Conservation (phyloP, 805 yeast species). For the Naumovozyma baii region DNA sequence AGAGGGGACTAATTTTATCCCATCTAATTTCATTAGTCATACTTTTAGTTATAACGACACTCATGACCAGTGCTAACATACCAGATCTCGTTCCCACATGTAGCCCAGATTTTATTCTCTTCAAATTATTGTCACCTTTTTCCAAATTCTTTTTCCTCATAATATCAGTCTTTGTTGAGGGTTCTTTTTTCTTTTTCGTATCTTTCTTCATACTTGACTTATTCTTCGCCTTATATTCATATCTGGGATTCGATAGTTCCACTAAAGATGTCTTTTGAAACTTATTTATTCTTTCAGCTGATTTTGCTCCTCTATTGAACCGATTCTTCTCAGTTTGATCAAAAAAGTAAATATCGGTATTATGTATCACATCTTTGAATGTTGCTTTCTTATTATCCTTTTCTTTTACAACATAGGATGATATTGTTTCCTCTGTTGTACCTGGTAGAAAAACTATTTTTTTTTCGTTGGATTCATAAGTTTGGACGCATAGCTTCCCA, state of each 20-base stretch:
- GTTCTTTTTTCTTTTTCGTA: slow-evolving; percentile 1
- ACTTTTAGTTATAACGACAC: slow-evolving; percentile 60
- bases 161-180: not conserved
- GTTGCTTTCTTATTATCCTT: slow-evolving; percentile 21
- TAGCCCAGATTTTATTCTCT: slow-evolving; percentile 6
- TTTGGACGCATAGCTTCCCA: slow-evolving; percentile 13
- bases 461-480: slow-evolving; percentile 14
- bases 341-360: slow-evolving; percentile 28
- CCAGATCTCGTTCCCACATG: slow-evolving; percentile 34
- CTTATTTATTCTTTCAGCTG: slow-evolving; percentile 26
- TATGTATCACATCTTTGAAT: slow-evolving; percentile 21
- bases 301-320: slow-evolving; percentile 23
- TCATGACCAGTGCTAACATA: slow-evolving; percentile 46
- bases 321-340: slow-evolving; percentile 25
- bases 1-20: slow-evolving; percentile 44
- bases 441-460: slow-evolving; percentile 21
- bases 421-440: slow-evolving; percentile 10
- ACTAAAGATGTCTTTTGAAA: slow-evolving; percentile 15
- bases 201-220: slow-evolving; percentile 2
- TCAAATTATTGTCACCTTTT: not conserved
- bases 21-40: slow-evolving; percentile 56
- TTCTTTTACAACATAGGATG: slow-evolving; percentile 14
- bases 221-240: not conserved
- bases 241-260: not conserved
- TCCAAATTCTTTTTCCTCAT: not conserved